phyloP scores from a whole-genome alignment of 2,329 filamentous ascomycete genomes.

The Pyrenophora tritici-repentis region DNA sequence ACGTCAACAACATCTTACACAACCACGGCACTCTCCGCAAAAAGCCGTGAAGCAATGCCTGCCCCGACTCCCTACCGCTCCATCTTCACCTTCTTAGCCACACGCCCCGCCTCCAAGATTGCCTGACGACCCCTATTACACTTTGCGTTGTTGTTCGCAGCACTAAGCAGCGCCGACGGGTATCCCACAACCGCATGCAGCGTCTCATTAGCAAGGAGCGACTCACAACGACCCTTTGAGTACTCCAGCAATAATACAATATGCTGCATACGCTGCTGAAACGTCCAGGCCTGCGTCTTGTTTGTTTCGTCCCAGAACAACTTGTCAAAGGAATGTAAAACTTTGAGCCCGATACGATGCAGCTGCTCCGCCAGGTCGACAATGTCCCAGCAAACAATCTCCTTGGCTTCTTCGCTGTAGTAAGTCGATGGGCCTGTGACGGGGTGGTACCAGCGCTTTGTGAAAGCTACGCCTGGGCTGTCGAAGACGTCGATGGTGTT shows the following conservation, averaged over 20 bases:
- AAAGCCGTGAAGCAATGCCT: too few species aligned
- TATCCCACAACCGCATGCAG: not conserved
- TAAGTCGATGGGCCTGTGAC: not conserved
- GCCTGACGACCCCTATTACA: not conserved
- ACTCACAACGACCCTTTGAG: constrained; percentile 4
- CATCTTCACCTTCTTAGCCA: not conserved
- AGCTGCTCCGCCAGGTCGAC: not conserved
- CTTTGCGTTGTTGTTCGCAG: not conserved
- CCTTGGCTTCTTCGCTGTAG: not conserved
- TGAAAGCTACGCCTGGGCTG: not conserved
- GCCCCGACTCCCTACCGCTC: not conserved
- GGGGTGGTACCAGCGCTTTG: constrained; percentile 1
- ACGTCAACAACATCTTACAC: too few species aligned
- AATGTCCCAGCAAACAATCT: constrained; percentile 6
- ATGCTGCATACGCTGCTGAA: not conserved
- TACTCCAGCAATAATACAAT: not conserved
- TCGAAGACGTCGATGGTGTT: constrained; percentile 1
- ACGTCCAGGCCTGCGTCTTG: not conserved
- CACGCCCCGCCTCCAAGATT: not conserved
- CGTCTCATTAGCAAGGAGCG: not conserved
- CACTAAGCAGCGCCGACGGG: not conserved
- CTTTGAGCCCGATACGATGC: not conserved
- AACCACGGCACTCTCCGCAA: too few species aligned
- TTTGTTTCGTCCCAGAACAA: too few species aligned
- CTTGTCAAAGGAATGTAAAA: not conserved